Base-by-base conservation (phyloP, 306 rosid species). In the Prunus mume region DNA sequence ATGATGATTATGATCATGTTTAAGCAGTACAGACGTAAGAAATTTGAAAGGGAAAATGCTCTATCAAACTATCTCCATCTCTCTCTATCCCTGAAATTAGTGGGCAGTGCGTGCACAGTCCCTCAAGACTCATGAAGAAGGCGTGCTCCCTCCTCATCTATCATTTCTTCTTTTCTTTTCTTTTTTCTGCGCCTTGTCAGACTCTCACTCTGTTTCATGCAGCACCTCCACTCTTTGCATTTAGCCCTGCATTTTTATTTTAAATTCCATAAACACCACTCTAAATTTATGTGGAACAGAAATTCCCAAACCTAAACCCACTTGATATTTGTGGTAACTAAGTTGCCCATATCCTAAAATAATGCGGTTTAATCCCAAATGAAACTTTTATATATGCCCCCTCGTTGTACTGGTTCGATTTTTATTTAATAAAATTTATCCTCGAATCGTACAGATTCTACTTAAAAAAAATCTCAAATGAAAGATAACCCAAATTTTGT, bases 141-240 rank as follows among this genome's bases (percentile, higher is more conserved):
- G 68, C 68, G 56, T 73, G 77, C 68, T n/a, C 62, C 4, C 34
- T 14, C 38, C 24, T 58, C 52, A 25, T 62, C 75, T 78, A 70
- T 71, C 64, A 41, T 12, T 32, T 65, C 27, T 38, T 49, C 15
- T 15, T 24, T 57, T 38, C 18, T 9, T 30, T 32, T 68, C 71
- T 32, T 12, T 34, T 64, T 27, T 10, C 75, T 90, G 96, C 87
- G 93, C 91, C 71, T 83, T 41, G 92, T 91, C 96, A 86, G 77
- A 80, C 74, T 75, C 72, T 80, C 96, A 91, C 92, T 84, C 79
- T 70, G 34, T 30, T 6, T 38, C 43, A 22, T 25, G 51, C 74
- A 46, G 55, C 32, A 73, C 75, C 20, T 60, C 74, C 51, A 65
- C 68, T 55, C 73, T 65, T 28, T 60, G 38, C 76, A 32, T 32